phyloP scores from a whole-genome alignment of 257 asterid genomes.

The Solanum dulcamara region DNA sequence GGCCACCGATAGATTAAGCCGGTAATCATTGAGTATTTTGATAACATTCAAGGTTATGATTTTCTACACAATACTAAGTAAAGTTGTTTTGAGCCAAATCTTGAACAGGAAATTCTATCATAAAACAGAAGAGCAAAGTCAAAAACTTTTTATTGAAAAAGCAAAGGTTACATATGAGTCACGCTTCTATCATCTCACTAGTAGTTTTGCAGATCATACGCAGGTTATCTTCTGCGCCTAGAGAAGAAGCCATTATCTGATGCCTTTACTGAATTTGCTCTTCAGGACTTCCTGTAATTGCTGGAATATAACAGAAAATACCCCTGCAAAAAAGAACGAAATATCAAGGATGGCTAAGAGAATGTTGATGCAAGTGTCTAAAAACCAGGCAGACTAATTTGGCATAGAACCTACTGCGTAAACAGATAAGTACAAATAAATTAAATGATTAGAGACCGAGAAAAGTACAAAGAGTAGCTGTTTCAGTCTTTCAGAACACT shows the following conservation, averaged over 20 bases:
- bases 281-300: constrained; percentile 45
- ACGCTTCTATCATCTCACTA: not conserved
- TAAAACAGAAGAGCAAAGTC: not conserved
- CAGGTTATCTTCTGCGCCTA: constrained; percentile 2
- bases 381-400: not conserved
- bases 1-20: no score
- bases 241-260: constrained; percentile 9
- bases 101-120: not conserved
- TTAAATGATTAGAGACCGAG: not conserved
- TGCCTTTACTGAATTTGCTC: constrained; percentile 26
- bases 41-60: not conserved
- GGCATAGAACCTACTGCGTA: not conserved
- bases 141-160: not conserved
- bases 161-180: not conserved
- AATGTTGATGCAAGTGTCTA: not conserved
- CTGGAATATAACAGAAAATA: constrained; percentile 30
- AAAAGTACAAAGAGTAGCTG: not conserved
- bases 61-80: not conserved
- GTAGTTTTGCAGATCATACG: not conserved
- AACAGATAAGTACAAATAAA: not conserved
- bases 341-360: not conserved
- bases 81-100: not conserved
- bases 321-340: constrained; percentile 29
- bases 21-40: not conserved
- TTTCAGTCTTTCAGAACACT: not conserved